These are phyloP conservation scores for Scenedesmus sp. DNA, from an alignment of 163 green algal species.

Conservation along the genomic window DNA sequence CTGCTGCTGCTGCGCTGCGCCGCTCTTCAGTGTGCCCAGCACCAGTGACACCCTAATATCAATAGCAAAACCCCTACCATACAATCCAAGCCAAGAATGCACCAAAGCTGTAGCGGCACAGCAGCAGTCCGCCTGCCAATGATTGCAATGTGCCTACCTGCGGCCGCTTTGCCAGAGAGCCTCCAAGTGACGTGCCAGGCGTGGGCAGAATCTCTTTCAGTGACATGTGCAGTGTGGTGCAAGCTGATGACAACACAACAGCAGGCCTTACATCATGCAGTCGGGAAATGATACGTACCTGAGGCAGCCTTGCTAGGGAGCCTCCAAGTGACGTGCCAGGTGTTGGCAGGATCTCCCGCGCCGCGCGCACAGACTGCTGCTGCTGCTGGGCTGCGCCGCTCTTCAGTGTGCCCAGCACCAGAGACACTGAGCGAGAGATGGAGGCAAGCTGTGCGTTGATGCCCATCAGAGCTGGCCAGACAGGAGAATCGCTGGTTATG, in stretches of 20 bases:
- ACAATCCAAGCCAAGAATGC: too few species aligned
- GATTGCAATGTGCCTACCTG: neutral
- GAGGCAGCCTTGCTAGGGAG: neutral
- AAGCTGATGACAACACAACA: neutral
- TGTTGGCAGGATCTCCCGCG: slow-evolving; percentile 9
- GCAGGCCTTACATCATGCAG: too few species aligned
- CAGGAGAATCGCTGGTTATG: slow-evolving; percentile 4
- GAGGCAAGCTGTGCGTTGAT: slow-evolving; percentile 25
- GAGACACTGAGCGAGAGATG: neutral
- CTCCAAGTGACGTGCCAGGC: neutral
- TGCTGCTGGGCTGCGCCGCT: neutral
- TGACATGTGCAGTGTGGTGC: neutral
- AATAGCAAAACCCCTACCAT: too few species aligned
- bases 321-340: neutral
- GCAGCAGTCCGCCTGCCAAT: too few species aligned
- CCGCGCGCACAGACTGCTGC: neutral
- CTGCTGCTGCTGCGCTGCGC: neutral
- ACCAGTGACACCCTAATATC: neutral
- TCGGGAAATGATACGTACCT: neutral
- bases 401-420: neutral
- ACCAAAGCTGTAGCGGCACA: too few species aligned
- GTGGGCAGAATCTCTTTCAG: neutral
- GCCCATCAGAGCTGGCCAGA: slow-evolving; percentile 25
- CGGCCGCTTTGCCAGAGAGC: neutral
- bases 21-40: neutral